Evolutionary conservation across 1,139 yeast species (phyloP), one percentile per base, ranked within the genome.

Genomic region (Candida sp.): DNA sequence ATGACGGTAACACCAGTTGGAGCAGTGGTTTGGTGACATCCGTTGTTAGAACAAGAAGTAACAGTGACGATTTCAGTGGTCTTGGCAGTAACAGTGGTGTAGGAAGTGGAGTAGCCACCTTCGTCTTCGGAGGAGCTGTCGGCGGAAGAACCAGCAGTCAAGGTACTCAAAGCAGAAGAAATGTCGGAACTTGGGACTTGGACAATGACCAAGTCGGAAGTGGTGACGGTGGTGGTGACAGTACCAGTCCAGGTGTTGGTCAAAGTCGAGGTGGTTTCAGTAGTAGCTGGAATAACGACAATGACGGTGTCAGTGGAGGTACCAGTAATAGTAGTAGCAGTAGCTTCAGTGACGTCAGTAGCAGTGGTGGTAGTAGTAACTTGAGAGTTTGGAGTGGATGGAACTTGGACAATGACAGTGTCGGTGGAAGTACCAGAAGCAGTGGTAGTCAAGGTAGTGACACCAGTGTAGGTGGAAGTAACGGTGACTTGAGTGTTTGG

Each of bases 1-100:
- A 47, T 28, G 30, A 42, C 45, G 22, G 52, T 49, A n/a, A 49
- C 46, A 39, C 49, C 52, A 28, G 52, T 49, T 3, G 47, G 28
- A 27, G 43, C 49, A 27, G 49, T 32, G 8, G 49, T 28, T n/a
- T 32, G 40, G 11, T 26, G 30, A 46, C 51, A 49, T 9, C 38
- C 46, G 12, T 32, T 35, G 31, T 46, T 26, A 25, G 40, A 9
- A 49, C 51, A 49, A 17, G 49, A 45, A 35, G 51, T 49, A 27
- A 49, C 40, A 6, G 51, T 49, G n/a, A 49, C 38, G 12, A 31
- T 26, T 9, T 42, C 23, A 8, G 49, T 49, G 22, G 46, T 30
- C 17, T 32, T 26, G 27, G 50, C 50, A 31, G 50, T 48, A 11
- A 37, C 50, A 9, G 50, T 48, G 22, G 12, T 22, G 30, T 37